Evolutionary conservation across 768 basidiomycete species (phyloP), one percentile per base, ranked within the genome.

Genomic region (Mycena capillaripes): DNA sequence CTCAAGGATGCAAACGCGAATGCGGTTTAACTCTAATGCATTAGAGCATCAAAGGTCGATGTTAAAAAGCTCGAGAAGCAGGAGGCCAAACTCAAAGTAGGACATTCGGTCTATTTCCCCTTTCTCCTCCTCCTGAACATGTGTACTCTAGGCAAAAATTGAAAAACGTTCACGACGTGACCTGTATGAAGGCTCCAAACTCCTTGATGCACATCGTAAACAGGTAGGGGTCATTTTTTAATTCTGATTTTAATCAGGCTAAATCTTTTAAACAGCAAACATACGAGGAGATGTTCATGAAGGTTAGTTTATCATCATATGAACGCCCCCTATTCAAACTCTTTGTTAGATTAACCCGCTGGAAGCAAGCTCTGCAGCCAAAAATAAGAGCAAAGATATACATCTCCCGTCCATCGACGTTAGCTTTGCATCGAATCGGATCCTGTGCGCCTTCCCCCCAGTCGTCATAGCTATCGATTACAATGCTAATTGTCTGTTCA

Each of bases 211-310:
- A 75, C 92, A 95, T 82, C 91, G 92, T 81, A 97, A 96, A 84
- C 96, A 97, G 87, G 94, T 92, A 73, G 65, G 85, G 75, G 30
- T 48, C 46, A 19, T 46, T 23, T 5, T 16, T 46, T 25, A 44
- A 17, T 32, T 29, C 19, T 30, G 23, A 21, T 44, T 55, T 23
- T 25, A 42, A 62, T 21, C 46, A 25, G 70, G 72, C 36, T 77
- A 6, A 64, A 21, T 69, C 34, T 23, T 59, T 7, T 34, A 52
- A 74, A 42, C 76, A 99, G 92, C 96, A 98, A 94, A 90, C 93
- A 23, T 99, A 98, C 83, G 97, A 99, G 79, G 98, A 99, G 79
- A 93, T 99, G 91, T 99, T 97, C 84, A 95, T 99, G 95, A 96
- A 98, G 88, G 96, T 92, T 62, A 61, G 36, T 66, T 38, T 58